These are phyloP conservation scores for Dactylonectria estremocensis DNA, from an alignment of 2,329 filamentous ascomycete species.

Conservation along the genomic window DNA sequence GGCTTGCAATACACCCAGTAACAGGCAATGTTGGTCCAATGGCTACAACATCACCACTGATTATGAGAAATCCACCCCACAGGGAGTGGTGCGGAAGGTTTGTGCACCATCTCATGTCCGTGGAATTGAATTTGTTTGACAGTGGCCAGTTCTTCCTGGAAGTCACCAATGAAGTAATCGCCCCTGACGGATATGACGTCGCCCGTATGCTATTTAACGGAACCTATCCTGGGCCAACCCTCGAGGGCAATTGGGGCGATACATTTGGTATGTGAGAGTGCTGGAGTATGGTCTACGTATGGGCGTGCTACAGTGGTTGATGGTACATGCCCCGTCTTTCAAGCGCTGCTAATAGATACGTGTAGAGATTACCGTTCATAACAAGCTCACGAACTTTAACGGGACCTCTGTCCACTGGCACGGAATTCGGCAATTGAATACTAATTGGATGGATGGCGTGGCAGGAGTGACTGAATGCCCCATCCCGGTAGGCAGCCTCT, in stretches of 20 bases:
- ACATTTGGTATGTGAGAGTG: conserved; percentile 11
- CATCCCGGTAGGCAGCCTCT: conserved; percentile 57
- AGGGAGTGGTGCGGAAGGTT: conserved; percentile 5
- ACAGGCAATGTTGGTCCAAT: background rate
- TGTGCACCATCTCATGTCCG: background rate
- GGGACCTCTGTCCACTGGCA: conserved; percentile 18
- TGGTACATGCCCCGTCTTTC: no score
- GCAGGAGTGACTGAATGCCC: conserved; percentile 17
- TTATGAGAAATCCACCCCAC: conserved; percentile 8
- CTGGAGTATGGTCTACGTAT: background rate
- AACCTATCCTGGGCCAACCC: conserved; percentile 21
- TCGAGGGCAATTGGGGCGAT: conserved; percentile 23
- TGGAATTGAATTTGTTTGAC: background rate
- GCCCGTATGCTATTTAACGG: conserved; percentile 13
- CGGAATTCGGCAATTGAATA: conserved; percentile 17
- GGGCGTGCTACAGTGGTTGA: background rate
- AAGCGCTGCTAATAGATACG: background rate
- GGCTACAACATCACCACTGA: conserved; percentile 14
- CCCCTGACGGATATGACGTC: conserved; percentile 15
- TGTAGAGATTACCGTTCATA: conserved; percentile 9
- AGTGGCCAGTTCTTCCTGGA: conserved; percentile 6
- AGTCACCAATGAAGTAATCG: conserved; percentile 6
- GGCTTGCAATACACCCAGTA: background rate
- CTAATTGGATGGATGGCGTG: conserved; percentile 19
- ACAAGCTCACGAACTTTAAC: conserved; percentile 9